phyloP scores from a whole-genome alignment of 2,329 filamentous ascomycete species.

The Talaromyces sp. region DNA sequence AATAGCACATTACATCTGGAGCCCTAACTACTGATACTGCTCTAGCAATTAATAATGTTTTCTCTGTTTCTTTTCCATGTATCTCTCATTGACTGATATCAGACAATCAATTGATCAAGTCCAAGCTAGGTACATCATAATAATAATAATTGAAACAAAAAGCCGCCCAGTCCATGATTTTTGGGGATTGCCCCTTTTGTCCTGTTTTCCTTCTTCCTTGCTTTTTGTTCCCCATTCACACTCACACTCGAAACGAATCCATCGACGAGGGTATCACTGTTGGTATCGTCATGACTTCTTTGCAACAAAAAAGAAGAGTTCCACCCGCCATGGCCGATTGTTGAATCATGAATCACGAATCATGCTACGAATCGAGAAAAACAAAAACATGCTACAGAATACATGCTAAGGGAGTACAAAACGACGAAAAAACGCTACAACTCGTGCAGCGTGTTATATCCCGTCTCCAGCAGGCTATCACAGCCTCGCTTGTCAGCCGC shows the following conservation, averaged over 20 bases:
- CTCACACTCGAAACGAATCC: neutral
- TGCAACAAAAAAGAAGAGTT: neutral
- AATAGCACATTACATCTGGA: too few species aligned
- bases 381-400: neutral
- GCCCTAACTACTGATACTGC: too few species aligned
- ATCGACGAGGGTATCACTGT: neutral
- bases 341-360: neutral
- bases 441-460: constrained; percentile 51
- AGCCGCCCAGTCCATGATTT: neutral
- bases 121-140: neutral
- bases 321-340: neutral
- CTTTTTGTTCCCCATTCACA: neutral
- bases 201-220: neutral
- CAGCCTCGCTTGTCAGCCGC: constrained; percentile 59
- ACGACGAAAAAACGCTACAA: constrained; percentile 15
- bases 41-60: too few species aligned
- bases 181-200: neutral
- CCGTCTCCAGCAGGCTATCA: constrained; percentile 57
- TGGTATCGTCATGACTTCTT: neutral
- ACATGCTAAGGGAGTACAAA: neutral
- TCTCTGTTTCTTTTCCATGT: too few species aligned
- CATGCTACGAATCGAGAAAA: neutral
- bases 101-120: neutral
- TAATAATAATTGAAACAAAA: neutral
- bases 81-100: neutral